These are phyloP conservation scores for Hypoxylon subgilvum DNA, from an alignment of 495 filamentous ascomycete species.

Conservation along the genomic window DNA sequence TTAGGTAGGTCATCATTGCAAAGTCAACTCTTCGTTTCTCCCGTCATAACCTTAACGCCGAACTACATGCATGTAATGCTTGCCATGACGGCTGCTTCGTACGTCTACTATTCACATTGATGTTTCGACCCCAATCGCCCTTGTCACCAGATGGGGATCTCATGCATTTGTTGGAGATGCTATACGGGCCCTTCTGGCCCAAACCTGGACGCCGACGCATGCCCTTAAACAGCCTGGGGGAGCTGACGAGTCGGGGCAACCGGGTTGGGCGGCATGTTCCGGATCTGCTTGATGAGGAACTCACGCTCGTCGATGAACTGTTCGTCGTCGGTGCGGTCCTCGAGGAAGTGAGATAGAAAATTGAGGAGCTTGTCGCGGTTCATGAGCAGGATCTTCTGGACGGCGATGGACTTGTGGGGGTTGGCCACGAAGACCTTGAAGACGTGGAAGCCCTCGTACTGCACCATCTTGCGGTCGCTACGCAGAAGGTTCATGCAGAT, in stretches of 20 bases:
- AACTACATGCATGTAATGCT: constrained; percentile 43
- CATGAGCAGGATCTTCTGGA: constrained; percentile 93
- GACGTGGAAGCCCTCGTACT: constrained; percentile 98
- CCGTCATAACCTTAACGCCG: constrained; percentile 40
- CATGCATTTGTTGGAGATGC: constrained; percentile 1
- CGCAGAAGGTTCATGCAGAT: constrained; percentile 95
- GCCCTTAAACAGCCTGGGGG: constrained; percentile 23
- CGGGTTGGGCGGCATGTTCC: constrained; percentile 72
- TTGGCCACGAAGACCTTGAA: constrained; percentile 99
- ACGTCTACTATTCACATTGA: constrained; percentile 23
- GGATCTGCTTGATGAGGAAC: constrained; percentile 93
- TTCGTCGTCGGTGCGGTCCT: constrained; percentile 95
- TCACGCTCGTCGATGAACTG: constrained; percentile 98
- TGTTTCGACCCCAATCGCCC: neutral
- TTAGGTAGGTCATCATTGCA: constrained; percentile 3
- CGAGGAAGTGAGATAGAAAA: constrained; percentile 89
- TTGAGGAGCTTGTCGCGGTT: constrained; percentile 88
- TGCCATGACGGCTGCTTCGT: constrained; percentile 34
- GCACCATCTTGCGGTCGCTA: constrained; percentile 97
- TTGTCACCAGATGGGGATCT: too few species aligned
- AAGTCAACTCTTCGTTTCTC: constrained; percentile 15
- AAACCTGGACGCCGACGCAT: neutral
- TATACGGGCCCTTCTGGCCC: neutral
- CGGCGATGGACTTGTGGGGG: constrained; percentile 88
- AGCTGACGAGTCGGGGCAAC: constrained; percentile 55